phyloP scores from a whole-genome alignment of 1,284 basidiomycete genomes.

The Taiwanofungus camphoratus region DNA sequence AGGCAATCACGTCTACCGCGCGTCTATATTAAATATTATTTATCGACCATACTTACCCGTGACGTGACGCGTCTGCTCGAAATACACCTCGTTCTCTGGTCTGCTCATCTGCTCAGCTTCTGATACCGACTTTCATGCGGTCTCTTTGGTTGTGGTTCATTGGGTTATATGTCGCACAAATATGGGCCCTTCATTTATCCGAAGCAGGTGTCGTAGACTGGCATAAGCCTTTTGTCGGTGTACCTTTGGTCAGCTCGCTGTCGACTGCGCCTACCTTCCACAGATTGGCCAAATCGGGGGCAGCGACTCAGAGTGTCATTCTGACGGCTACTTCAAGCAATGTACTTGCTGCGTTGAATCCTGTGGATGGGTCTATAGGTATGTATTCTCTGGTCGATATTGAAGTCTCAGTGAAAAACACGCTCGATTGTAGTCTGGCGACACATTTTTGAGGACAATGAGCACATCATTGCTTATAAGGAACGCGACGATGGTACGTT shows the following conservation, averaged over 20 bases:
- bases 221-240: slow-evolving; percentile 73
- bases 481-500: slow-evolving; percentile 54
- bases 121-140: no score
- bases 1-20: no score
- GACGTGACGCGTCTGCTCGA: no score
- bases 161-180: background rate
- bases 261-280: slow-evolving; percentile 56
- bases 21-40: no score
- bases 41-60: no score
- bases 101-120: no score
- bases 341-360: slow-evolving; percentile 73
- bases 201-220: slow-evolving; percentile 85
- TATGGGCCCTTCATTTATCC: slow-evolving; percentile 47
- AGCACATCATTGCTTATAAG: slow-evolving; percentile 69
- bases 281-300: slow-evolving; percentile 27
- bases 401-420: slow-evolving; percentile 6
- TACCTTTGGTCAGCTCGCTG: slow-evolving; percentile 47
- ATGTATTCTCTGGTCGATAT: slow-evolving; percentile 24
- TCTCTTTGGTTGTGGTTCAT: background rate
- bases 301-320: slow-evolving; percentile 44
- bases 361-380: slow-evolving; percentile 72
- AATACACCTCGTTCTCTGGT: no score
- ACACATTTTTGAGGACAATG: slow-evolving; percentile 61
- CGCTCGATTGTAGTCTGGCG: slow-evolving; percentile 65
- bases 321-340: slow-evolving; percentile 73